Evolutionary conservation across 2,329 filamentous ascomycete species (phyloP).

Genomic region (Grosmannia serpens): DNA sequence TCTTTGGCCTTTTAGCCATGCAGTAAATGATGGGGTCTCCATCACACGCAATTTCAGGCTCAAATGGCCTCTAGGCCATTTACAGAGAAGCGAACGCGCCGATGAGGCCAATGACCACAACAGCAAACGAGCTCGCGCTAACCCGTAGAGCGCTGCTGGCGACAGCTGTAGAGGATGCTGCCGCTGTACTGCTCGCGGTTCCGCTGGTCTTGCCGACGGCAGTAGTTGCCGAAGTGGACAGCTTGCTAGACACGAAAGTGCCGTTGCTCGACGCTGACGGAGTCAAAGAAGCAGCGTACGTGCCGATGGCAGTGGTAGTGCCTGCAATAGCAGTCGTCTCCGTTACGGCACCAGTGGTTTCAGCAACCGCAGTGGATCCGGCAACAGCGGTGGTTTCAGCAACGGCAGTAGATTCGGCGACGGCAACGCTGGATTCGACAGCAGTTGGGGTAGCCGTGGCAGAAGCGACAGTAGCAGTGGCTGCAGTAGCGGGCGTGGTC

Average conservation of each 20-base stretch:
- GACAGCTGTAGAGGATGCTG: conserved; percentile 14
- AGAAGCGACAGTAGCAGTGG: conserved; percentile 8
- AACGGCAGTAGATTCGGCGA: background rate
- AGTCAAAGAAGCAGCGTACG: background rate
- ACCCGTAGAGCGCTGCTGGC: conserved; percentile 20
- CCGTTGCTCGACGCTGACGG: background rate
- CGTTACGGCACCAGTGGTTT: no score
- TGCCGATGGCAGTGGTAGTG: background rate
- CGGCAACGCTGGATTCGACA: background rate
- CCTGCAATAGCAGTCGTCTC: no score
- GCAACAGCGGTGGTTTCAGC: background rate
- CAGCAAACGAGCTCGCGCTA: conserved; percentile 21
- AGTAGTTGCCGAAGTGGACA: background rate
- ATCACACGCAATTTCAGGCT: background rate
- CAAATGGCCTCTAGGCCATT: conserved; percentile 3
- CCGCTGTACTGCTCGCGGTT: conserved; percentile 6
- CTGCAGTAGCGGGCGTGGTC: conserved; percentile 17
- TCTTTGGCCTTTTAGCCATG: background rate
- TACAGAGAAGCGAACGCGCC: conserved; percentile 25
- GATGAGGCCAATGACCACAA: conserved; percentile 18
- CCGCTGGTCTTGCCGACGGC: background rate
- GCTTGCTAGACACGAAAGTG: background rate
- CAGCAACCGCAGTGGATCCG: background rate
- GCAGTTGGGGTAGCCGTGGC: conserved; percentile 6
- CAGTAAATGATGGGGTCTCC: background rate